Evolutionary conservation across 352 stramenopile genomes (phyloP), one percentile per base, ranked within the genome.

Genomic region (Globisporangium radiosum): DNA sequence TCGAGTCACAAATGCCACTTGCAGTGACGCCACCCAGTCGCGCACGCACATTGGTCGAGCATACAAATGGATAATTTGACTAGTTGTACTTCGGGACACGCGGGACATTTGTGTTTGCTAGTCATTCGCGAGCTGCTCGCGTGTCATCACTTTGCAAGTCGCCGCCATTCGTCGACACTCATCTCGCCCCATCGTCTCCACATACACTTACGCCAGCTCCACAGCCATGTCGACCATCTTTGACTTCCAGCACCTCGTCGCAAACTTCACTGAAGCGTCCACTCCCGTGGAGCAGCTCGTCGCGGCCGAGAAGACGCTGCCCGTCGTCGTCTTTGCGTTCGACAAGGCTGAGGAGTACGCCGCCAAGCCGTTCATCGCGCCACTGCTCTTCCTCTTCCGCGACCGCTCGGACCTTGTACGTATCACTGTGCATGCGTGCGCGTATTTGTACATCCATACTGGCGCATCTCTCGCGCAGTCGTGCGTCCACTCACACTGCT

Each of bases 331-430:
- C 47, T 69, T 78, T 57, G 49, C 62, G 44, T 66, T 71, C 55
- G 69, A 70, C 59, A 48, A 47, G 56, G 68, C 65, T 38, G 53
- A 66, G 38, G 69, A 74, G 61, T 69, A 69, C 68, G 72, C 69
- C 53, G 72, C 71, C 54, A 75, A 76, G 59, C 72, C 75, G 36
- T 72, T 88, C 48, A 10, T 88, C 25, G 56, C 71, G 51, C 69
- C 78, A 39, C 54, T 90, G 40, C 65, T 66, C 49, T 88, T 87
- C 69, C 68, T 90, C 58, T 73, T 92, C 56, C 71, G 73, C 47
- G 71, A 72, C 19, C 80, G 83, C 65, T 66, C 69, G n/a, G 80
- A 88, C 54, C 63, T 90, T 52, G 78, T 92, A 71, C 48, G 52
- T 54, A 44, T 10, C 17, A 47, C n/a, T 9, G 8, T 17, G 15